Conservation (phyloP, 2,329 filamentous ascomycete species). For the Nemania sp. region DNA sequence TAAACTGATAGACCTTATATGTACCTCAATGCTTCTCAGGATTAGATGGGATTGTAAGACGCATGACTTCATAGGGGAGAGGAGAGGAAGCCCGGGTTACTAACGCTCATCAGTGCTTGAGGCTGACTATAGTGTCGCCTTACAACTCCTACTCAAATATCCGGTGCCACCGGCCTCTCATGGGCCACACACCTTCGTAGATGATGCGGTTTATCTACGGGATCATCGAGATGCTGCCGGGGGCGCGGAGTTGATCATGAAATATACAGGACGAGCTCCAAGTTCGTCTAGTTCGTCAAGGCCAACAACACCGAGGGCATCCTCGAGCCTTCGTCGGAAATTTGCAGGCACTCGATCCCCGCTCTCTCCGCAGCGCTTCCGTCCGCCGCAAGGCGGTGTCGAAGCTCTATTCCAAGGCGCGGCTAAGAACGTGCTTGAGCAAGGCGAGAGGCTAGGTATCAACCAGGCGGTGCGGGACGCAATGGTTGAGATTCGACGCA, state of each 20-base stretch:
- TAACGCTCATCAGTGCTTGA: slow-evolving; percentile 66
- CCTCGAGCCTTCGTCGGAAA: slow-evolving; percentile 46
- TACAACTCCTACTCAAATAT: slow-evolving; percentile 84
- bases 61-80: not conserved
- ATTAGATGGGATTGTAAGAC: slow-evolving; percentile 81
- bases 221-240: slow-evolving; percentile 65
- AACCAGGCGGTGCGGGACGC: slow-evolving; percentile 82
- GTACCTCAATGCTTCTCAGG: slow-evolving; percentile 87
- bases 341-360: slow-evolving; percentile 49
- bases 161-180: slow-evolving; percentile 65
- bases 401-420: slow-evolving; percentile 76
- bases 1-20: slow-evolving; percentile 85
- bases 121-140: slow-evolving; percentile 82
- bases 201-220: slow-evolving; percentile 78
- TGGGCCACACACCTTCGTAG: slow-evolving; percentile 77
- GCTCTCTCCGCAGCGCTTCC: slow-evolving; percentile 53
- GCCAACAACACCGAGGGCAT: slow-evolving; percentile 41
- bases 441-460: slow-evolving; percentile 75
- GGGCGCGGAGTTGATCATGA: slow-evolving; percentile 67
- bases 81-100: slow-evolving; percentile 5
- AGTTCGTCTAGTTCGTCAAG: slow-evolving; percentile 34
- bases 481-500: slow-evolving; percentile 76
- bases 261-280: slow-evolving; percentile 67
- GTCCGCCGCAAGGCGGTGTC: slow-evolving; percentile 60
- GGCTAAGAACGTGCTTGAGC: slow-evolving; percentile 72